Conservation (phyloP, 2,329 filamentous ascomycete genomes). For the Aspergillus aculeatinus region DNA sequence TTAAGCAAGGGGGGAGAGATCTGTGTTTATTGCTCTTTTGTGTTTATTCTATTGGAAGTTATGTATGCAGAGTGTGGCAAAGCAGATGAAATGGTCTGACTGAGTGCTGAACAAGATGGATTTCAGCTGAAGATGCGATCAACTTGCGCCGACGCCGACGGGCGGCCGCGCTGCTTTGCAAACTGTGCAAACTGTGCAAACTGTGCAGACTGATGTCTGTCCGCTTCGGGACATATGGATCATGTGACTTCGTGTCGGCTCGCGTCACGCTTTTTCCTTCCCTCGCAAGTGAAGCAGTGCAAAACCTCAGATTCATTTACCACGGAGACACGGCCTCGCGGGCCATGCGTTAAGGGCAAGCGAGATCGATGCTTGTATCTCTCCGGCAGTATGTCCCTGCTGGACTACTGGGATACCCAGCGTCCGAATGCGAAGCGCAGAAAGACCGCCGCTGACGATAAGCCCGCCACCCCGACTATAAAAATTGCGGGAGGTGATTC, state of each 20-base stretch:
- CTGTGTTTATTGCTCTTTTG: background rate
- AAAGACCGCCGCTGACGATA: slow-evolving; percentile 21
- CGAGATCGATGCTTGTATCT: background rate
- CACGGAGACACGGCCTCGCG: background rate
- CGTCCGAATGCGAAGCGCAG: slow-evolving; percentile 34
- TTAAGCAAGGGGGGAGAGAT: background rate
- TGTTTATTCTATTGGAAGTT: background rate
- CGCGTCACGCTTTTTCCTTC: slow-evolving; percentile 2
- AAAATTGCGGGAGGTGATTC: slow-evolving; percentile 2
- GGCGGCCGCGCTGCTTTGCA: background rate
- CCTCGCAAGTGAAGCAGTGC: background rate
- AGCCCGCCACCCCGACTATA: background rate
- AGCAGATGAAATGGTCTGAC: too few relatives aligned
- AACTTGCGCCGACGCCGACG: too few relatives aligned
- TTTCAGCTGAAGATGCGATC: too few relatives aligned
- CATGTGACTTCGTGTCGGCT: slow-evolving; percentile 34
- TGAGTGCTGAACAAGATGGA: background rate
- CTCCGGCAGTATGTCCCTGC: slow-evolving; percentile 31
- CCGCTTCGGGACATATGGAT: slow-evolving; percentile 14
- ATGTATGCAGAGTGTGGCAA: too few relatives aligned
- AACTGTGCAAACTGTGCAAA: slow-evolving; percentile 24
- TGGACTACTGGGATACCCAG: slow-evolving; percentile 39
- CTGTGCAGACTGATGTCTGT: slow-evolving; percentile 8
- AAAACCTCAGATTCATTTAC: background rate
- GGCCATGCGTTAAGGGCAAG: background rate